Percentiles rank a stretch among this genome's conserved stretches.
These are phyloP conservation scores for Xylaria sp. DNA, from an alignment of 2,329 filamentous ascomycete genomes.

Conservation along the genomic window DNA sequence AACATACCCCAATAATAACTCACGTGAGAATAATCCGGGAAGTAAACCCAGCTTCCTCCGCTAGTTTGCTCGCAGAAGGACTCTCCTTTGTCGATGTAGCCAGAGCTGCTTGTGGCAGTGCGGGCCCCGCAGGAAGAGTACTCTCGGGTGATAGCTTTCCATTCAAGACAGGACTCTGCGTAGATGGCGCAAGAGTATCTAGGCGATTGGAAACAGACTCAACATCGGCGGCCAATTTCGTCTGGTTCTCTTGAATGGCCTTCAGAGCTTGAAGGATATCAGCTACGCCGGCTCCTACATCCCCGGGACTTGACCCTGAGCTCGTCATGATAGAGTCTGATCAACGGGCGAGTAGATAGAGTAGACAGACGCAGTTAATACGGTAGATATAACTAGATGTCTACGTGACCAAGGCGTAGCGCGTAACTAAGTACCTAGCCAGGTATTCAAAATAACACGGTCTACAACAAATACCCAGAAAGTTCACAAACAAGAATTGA, in stretches of 20 bases:
- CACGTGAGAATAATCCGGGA: conserved; percentile 68
- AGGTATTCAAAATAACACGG: neutral
- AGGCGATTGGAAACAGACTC: conserved; percentile 48
- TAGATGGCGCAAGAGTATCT: conserved; percentile 45
- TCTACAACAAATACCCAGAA: conserved; percentile 6
- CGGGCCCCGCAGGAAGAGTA: conserved; percentile 31
- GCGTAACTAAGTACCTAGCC: conserved; percentile 1
- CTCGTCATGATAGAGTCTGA: conserved; percentile 44
- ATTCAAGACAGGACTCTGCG: conserved; percentile 36
- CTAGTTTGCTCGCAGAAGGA: conserved; percentile 42
- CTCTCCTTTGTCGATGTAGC: conserved; percentile 42
- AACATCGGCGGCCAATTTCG: conserved; percentile 45
- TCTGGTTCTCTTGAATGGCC: conserved; percentile 48
- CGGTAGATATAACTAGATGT: conserved; percentile 7
- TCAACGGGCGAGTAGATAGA: conserved; percentile 12
- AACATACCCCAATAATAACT: conserved; percentile 30
- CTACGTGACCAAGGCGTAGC: conserved; percentile 6
- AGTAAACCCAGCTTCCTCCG: conserved; percentile 59
- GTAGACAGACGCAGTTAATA: conserved; percentile 10
- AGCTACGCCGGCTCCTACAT: conserved; percentile 41
- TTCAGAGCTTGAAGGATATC: conserved; percentile 48
- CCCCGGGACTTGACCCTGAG: conserved; percentile 38
- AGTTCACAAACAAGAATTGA: conserved; percentile 16
- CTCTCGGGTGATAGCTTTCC: conserved; percentile 38
- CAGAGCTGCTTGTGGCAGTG: conserved; percentile 40